phyloP scores from a whole-genome alignment of 78 protist species.

The Mastigamoeba balamuthi region DNA sequence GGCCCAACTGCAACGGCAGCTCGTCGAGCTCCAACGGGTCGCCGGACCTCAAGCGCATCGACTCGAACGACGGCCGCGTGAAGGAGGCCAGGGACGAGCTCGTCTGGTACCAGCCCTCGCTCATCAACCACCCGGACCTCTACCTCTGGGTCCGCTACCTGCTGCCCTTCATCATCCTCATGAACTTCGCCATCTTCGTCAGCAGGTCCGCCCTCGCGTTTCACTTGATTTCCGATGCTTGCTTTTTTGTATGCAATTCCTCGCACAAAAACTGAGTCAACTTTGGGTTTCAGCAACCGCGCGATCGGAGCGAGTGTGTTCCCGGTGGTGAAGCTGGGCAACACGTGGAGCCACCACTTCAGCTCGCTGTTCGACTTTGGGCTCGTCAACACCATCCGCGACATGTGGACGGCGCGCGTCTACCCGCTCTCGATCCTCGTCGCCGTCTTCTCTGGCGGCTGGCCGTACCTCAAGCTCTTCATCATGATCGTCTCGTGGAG shows the following conservation, averaged over 20 bases:
- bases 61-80: too few relatives aligned
- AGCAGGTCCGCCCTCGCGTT: too few relatives aligned
- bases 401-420: slow-evolving; percentile 44
- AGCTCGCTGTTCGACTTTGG: slow-evolving; percentile 9
- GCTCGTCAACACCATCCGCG: slow-evolving; percentile 23
- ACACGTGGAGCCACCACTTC: not conserved
- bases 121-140: not conserved
- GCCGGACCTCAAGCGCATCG: too few relatives aligned
- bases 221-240: too few relatives aligned
- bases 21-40: too few relatives aligned
- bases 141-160: not conserved
- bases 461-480: slow-evolving; percentile 51
- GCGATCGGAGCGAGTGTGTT: slow-evolving; percentile 15
- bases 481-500: slow-evolving; percentile 12
- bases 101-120: too few relatives aligned
- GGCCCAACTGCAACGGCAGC: too few relatives aligned
- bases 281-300: slow-evolving; percentile 3
- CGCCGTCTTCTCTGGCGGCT: slow-evolving; percentile 31
- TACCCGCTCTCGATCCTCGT: slow-evolving; percentile 25
- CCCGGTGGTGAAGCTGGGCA: not conserved
- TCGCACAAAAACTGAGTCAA: too few relatives aligned
- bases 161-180: not conserved
- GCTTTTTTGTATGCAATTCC: too few relatives aligned
- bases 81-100: too few relatives aligned
- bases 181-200: slow-evolving; percentile 9